phyloP scores from a whole-genome alignment of 768 basidiomycete species.

The Collybiopsis luxurians region DNA sequence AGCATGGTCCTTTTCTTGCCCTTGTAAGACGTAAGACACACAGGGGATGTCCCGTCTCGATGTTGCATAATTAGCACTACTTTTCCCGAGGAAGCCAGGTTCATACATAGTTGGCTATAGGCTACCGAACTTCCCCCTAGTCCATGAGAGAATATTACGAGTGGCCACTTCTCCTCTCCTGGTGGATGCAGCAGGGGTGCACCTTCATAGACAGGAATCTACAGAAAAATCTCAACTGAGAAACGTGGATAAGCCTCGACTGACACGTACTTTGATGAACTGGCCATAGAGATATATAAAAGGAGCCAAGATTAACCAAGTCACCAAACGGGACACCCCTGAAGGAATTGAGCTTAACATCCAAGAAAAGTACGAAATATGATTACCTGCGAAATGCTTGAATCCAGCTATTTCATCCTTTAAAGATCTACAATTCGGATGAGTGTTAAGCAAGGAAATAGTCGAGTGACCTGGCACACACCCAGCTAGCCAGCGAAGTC shows the following conservation, averaged over 20 bases:
- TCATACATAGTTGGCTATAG: constrained; percentile 74
- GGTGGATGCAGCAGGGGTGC: constrained; percentile 47
- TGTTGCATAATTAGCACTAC: constrained; percentile 85
- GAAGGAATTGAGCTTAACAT: background rate
- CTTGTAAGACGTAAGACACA: constrained; percentile 35
- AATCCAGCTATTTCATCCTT: constrained; percentile 46
- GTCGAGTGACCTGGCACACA: constrained; percentile 21
- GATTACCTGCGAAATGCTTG: constrained; percentile 43
- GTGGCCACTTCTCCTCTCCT: constrained; percentile 55
- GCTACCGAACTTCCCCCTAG: constrained; percentile 70
- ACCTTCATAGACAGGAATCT: constrained; percentile 59
- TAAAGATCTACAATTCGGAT: constrained; percentile 34
- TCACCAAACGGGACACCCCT: constrained; percentile 39
- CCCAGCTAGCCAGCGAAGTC: constrained; percentile 59
- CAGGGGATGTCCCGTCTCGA: constrained; percentile 74
- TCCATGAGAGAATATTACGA: constrained; percentile 85
- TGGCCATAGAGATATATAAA: constrained; percentile 49
- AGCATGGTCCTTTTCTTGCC: constrained; percentile 25
- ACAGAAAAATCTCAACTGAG: background rate
- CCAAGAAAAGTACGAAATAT: background rate
- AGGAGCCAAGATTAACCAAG: constrained; percentile 33
- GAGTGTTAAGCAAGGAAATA: background rate
- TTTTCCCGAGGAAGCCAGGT: constrained; percentile 73
- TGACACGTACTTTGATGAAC: constrained; percentile 39
- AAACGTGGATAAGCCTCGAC: background rate